A percentile compares a stretch with the other conserved stretches of the same genome.
phyloP scores from a whole-genome alignment of 148 eudicot species.

The Vaccinium myrtillus region DNA sequence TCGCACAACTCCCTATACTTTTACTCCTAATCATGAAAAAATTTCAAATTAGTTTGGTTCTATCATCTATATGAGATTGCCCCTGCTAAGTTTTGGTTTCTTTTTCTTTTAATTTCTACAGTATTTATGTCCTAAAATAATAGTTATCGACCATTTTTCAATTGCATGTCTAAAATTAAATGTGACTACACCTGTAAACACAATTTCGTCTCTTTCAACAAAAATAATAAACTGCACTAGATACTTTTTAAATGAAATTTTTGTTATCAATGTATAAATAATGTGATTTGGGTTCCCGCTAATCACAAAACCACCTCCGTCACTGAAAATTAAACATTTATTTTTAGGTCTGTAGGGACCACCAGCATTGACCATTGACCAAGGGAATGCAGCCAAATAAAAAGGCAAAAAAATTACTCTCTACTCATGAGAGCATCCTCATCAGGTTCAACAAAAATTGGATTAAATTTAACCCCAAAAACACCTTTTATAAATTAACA shows the following conservation, averaged over 20 bases:
- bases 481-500: no score
- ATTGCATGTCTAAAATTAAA: neutral
- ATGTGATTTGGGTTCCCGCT: neutral
- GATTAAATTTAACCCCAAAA: no score
- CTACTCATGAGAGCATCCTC: neutral
- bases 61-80: neutral
- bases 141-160: neutral
- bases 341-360: neutral
- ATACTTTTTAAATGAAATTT: no score
- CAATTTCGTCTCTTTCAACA: neutral
- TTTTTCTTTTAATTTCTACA: neutral
- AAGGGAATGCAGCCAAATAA: slow-evolving; percentile 6
- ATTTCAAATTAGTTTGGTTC: neutral
- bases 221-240: neutral
- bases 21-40: no score
- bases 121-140: neutral
- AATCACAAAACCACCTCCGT: neutral
- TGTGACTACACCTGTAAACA: neutral
- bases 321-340: neutral
- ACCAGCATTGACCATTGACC: slow-evolving; percentile 15
- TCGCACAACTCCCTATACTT: neutral
- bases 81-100: neutral
- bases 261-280: neutral
- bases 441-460: no score
- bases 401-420: neutral